These are phyloP conservation scores for Ramularia endophylla DNA, from an alignment of 2,329 filamentous ascomycete species.

Conservation along the genomic window DNA sequence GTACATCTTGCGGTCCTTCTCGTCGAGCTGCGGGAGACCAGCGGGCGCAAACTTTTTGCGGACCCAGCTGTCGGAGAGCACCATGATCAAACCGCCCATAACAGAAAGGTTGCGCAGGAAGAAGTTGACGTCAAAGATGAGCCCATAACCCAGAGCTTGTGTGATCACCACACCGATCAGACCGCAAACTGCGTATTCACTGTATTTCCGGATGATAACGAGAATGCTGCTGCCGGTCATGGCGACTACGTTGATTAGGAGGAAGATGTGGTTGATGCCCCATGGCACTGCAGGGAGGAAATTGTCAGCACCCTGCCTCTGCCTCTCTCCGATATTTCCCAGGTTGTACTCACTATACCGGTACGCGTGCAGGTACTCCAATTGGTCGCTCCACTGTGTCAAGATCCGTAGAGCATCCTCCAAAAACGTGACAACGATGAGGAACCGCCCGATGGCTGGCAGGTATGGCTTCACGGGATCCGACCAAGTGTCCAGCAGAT, in stretches of 20 bases:
- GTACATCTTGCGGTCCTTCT: slow-evolving; percentile 99
- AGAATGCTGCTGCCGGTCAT: slow-evolving; percentile 78
- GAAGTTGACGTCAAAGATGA: slow-evolving; percentile 99
- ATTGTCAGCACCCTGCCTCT: slow-evolving; percentile 4
- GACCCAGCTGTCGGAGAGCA: slow-evolving; percentile 95
- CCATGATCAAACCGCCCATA: slow-evolving; percentile 95
- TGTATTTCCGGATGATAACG: slow-evolving; percentile 88
- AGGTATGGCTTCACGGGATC: slow-evolving; percentile 97
- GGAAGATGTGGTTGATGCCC: slow-evolving; percentile 87
- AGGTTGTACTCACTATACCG: slow-evolving; percentile 66
- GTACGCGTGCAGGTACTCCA: slow-evolving; percentile 88
- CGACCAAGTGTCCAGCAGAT: slow-evolving; percentile 76
- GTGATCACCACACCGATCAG: slow-evolving; percentile 87
- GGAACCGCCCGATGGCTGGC: slow-evolving; percentile 89
- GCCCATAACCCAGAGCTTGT: slow-evolving; percentile 91
- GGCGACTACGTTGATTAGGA: slow-evolving; percentile 80
- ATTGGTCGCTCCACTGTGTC: slow-evolving; percentile 95
- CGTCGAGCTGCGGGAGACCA: slow-evolving; percentile 85
- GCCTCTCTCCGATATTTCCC: background rate
- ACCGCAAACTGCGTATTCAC: slow-evolving; percentile 84
- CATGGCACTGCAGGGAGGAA: slow-evolving; percentile 59
- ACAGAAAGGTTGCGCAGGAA: slow-evolving; percentile 98
- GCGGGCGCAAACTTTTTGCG: slow-evolving; percentile 96
- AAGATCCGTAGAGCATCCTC: slow-evolving; percentile 95
- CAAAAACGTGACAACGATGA: slow-evolving; percentile 97